Conservation (phyloP, 2,329 filamentous ascomycete genomes). For the Fusarium agapanthi region DNA sequence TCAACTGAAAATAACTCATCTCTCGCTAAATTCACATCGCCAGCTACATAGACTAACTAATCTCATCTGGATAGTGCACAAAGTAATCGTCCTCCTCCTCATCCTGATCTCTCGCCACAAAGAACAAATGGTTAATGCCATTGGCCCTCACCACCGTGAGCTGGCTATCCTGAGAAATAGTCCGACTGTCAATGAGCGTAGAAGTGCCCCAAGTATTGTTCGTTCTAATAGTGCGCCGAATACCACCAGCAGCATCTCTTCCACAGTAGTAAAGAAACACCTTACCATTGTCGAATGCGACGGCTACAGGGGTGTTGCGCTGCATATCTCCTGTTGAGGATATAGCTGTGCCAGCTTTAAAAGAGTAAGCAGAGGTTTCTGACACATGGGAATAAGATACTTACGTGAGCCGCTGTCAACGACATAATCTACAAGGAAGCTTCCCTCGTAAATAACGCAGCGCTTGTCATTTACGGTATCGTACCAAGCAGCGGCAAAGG, state of each 20-base stretch:
- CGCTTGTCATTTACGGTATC: background rate
- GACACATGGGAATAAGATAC: background rate
- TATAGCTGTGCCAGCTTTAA: background rate
- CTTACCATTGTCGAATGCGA: background rate
- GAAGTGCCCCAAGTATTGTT: fast-evolving
- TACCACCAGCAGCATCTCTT: background rate
- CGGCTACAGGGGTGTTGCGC: background rate
- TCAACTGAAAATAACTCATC: fast-evolving
- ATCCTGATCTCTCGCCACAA: background rate
- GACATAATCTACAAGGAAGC: background rate
- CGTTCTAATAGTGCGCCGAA: background rate
- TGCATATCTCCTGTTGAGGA: background rate
- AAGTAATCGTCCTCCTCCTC: background rate
- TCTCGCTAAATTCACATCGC: background rate
- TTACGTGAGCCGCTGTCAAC: background rate
- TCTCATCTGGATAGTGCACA: background rate
- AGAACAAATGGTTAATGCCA: background rate
- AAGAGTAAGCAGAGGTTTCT: fast-evolving
- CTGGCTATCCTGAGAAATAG: background rate
- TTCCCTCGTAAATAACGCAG: background rate
- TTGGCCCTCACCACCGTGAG: background rate
- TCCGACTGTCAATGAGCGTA: background rate
- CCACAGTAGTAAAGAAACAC: background rate
- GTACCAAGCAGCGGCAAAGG: background rate
- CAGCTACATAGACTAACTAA: background rate